Evolutionary conservation across 345 rosid genomes (phyloP).

Genomic region (Murraya koenigii): DNA sequence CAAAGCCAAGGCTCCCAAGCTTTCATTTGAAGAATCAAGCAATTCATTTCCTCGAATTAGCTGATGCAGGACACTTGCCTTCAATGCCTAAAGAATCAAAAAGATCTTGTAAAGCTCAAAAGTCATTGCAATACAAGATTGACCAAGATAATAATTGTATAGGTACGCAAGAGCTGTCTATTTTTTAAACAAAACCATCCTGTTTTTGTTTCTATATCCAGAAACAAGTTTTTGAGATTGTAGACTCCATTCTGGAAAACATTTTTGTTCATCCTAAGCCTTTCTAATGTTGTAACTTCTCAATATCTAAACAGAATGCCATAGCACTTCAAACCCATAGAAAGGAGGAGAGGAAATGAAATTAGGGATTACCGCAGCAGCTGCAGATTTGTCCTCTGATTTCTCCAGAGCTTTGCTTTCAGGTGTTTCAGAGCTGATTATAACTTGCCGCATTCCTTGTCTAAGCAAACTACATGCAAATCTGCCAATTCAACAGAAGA

Average conservation of each 20-base stretch:
- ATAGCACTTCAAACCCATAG: not conserved
- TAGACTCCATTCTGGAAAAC: not conserved
- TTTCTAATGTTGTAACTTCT: not conserved
- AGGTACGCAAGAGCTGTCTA: not conserved
- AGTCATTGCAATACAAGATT: not conserved
- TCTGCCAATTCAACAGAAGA: conserved; percentile 40
- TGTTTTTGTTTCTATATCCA: not conserved
- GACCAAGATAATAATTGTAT: too few relatives aligned
- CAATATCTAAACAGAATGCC: not conserved
- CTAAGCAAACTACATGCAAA: conserved; percentile 95
- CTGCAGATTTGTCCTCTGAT: conserved; percentile 61
- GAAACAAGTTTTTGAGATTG: not conserved
- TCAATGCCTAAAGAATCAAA: conserved; percentile 49
- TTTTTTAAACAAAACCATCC: not conserved
- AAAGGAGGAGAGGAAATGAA: not conserved
- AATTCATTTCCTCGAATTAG: conserved; percentile 53
- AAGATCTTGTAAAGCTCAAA: conserved; percentile 8
- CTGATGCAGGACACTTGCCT: conserved; percentile 59
- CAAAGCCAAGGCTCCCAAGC: conserved; percentile 69
- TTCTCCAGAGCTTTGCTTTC: conserved; percentile 71
- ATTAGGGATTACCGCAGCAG: conserved; percentile 42
- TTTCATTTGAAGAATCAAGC: conserved; percentile 48
- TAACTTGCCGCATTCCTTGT: conserved; percentile 89
- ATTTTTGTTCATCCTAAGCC: not conserved
- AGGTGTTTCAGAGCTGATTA: conserved; percentile 72